Base-by-base conservation (phyloP, 2,329 filamentous ascomycete species). In the Curvularia spicifera region DNA sequence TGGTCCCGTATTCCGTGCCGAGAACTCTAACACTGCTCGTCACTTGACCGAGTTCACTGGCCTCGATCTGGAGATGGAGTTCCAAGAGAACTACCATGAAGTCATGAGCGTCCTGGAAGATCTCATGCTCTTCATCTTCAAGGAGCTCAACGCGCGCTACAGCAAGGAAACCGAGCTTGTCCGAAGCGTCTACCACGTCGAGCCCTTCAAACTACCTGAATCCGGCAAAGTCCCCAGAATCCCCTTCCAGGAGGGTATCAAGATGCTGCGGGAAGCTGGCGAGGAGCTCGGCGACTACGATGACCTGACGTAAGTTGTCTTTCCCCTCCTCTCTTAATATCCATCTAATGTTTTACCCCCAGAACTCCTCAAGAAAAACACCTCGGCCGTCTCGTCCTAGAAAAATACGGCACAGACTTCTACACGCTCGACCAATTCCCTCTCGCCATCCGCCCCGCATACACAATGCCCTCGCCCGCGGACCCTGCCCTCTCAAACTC, bases 351-450 rank as follows among this genome's bases (percentile, higher is more conserved):
- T 15, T n/a, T 15, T 33, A 31, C 26, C 26, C 22, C 10, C 53
- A 82, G 79, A 72, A 95, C 91, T 0, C 88, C 91, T 0, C 89
- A 94, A 73, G 91, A 95, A 77, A 93, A 93, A 80, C 91, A 89
- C n/a, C 88, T 98, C 8, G 95, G 95, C 57, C 88, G 87, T 26
- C 84, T 98, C 47, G 87, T 98, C 66, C 89, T 91, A 56, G 85
- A 91, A 70, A 97, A 97, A 80, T 97, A 90, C 84, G 86, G 90
- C 75, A 95, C 93, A 59, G 95, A 99, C 81, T 98, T 98, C 81
- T 98, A 97, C 81, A 89, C 96, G 22, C 85, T 99, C 62, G 94
- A 98, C 83, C 95, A 98, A 80, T 99, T 97, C 84, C 95, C 95
- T 44, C 88, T 95, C 77, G 83, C 84, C 37, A 91, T 95, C 20